A percentile compares a stretch with the other conserved stretches of the same genome.
Evolutionary conservation across 1,284 basidiomycete genomes (phyloP).

Genomic region (Anthracocystis panici-leucophaei): DNA sequence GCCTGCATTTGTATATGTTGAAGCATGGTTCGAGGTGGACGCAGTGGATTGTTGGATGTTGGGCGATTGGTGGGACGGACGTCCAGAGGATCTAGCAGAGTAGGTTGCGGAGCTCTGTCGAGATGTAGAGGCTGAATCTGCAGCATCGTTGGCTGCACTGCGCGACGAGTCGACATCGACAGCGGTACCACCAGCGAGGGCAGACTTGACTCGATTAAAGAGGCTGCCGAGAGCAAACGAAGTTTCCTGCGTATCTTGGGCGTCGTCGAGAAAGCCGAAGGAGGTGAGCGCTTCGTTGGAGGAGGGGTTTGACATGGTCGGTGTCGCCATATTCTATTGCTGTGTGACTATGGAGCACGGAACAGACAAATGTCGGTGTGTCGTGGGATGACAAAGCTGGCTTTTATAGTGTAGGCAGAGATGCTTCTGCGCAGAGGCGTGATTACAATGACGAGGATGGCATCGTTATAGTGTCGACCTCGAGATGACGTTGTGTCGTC

Average conservation of each 20-base stretch:
- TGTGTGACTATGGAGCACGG: background rate
- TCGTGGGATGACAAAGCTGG: background rate
- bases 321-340: constrained; percentile 6
- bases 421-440: background rate
- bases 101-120: constrained; percentile 24
- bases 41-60: background rate
- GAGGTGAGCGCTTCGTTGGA: constrained; percentile 43
- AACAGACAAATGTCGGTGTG: background rate
- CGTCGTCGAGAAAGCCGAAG: constrained; percentile 63
- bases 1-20: background rate
- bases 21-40: constrained; percentile 17
- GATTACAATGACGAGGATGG: background rate
- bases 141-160: background rate
- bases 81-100: constrained; percentile 20
- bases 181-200: constrained; percentile 36
- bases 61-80: constrained; percentile 8
- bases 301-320: background rate
- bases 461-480: background rate
- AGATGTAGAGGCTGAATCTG: constrained; percentile 19
- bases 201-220: constrained; percentile 62
- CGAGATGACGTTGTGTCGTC: background rate
- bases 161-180: constrained; percentile 8
- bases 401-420: background rate
- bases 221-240: constrained; percentile 58
- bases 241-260: constrained; percentile 49